Evolutionary conservation across 176 grass and related monocot species (phyloP), one percentile per base, ranked within the genome.

Genomic region (Cymbopogon citratus): DNA sequence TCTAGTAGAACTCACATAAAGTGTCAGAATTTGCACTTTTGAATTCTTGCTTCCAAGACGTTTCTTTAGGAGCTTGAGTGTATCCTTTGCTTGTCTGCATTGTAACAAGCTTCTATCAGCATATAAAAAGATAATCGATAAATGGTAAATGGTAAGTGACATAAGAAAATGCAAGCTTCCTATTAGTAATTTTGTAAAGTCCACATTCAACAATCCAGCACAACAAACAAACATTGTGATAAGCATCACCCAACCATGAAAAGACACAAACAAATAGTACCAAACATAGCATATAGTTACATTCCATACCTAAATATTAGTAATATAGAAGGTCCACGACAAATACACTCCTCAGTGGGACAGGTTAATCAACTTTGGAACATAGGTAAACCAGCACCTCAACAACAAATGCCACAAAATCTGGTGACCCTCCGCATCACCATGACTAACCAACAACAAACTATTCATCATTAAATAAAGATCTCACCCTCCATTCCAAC

Each of bases 1-100:
- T 61, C 38, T 59, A 56, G 41, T 36, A 74, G 23, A 71, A 93
- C 97, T 99, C 69, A 99, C 97, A 79, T 84, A 90, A 54, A 99
- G 93, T 57, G 97, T 69, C 67, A 99, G 85, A 82, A 96, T 90
- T 85, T 99, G 97, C 66, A 99, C 74, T 99, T 96, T 96, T 1
- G 91, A 86, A 81, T 96, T 96, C 73, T 96, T 99, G 74, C 73
- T 99, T 84, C 83, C 91, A 52, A 99, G 86, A 71, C 97, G 97
- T 77, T 99, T 99, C 93, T 99, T 99, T 85, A 99, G 91, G 52
- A 93, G 69, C 85, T 99, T 99, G 66, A 99, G 81, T 43, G 89
- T 81, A 73, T 99, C 97, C 83, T 94, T 99, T 76, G 89, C 84
- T 86, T 99, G 93, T 62, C 97, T 99, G 85, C 87, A 89, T 23